These are phyloP conservation scores for Gymnopilus dilepis DNA, from an alignment of 768 basidiomycete species.

Conservation along the genomic window DNA sequence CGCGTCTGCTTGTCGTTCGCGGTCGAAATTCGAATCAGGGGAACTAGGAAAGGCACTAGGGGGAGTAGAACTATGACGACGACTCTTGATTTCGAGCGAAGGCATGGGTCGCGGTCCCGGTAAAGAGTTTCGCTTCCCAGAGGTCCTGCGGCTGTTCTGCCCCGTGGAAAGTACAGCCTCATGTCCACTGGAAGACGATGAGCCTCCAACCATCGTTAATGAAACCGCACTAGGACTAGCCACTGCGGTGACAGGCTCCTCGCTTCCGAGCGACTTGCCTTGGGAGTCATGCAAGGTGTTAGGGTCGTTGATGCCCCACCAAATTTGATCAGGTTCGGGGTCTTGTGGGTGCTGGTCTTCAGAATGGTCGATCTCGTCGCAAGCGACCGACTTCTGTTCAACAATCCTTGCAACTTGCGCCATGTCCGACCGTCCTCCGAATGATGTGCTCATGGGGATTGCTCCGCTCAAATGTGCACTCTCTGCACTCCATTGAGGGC, in stretches of 20 bases:
- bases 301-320: constrained; percentile 17
- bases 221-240: constrained; percentile 23
- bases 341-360: constrained; percentile 10
- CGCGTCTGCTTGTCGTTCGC: constrained; percentile 18
- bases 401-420: constrained; percentile 20
- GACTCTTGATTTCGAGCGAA: background rate
- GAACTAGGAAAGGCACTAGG: constrained; percentile 16
- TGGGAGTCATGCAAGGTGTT: background rate
- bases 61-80: constrained; percentile 22
- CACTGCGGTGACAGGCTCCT: background rate
- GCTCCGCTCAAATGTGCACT: constrained; percentile 21
- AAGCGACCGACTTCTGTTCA: constrained; percentile 2
- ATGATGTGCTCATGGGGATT: constrained; percentile 18
- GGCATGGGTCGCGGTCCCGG: constrained; percentile 20
- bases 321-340: background rate
- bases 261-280: background rate
- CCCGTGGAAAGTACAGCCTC: constrained; percentile 18
- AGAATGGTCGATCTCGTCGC: background rate
- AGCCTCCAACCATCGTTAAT: constrained; percentile 16
- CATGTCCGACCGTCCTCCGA: constrained; percentile 30
- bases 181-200: constrained; percentile 22
- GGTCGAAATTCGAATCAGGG: constrained; percentile 8
- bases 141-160: background rate
- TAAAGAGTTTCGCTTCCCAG: constrained; percentile 19
- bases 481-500: constrained; percentile 29